phyloP scores from a whole-genome alignment of 2,329 filamentous ascomycete species.

The Sporothrix brunneoviolacea region DNA sequence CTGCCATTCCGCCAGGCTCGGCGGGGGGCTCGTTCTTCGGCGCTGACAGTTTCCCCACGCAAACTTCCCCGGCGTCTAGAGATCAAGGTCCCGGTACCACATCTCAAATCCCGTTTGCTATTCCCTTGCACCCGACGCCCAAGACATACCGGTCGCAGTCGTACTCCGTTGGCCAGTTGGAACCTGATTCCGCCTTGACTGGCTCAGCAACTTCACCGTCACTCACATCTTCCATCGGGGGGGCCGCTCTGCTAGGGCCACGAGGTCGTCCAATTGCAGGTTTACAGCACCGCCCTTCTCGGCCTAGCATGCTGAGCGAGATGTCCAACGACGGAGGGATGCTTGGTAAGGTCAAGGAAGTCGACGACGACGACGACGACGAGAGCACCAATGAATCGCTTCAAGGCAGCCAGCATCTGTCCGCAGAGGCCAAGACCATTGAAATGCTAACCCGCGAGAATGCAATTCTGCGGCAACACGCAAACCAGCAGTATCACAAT shows the following conservation, averaged over 20 bases:
- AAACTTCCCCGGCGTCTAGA: constrained; percentile 45
- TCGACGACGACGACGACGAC: constrained; percentile 58
- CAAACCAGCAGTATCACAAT: constrained; percentile 45
- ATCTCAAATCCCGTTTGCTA: constrained; percentile 73
- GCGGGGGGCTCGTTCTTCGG: constrained; percentile 42
- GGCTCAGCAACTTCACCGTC: constrained; percentile 16
- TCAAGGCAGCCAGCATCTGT: constrained; percentile 45
- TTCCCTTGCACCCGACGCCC: constrained; percentile 80
- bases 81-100: constrained; percentile 43
- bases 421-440: constrained; percentile 54
- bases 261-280: constrained; percentile 50
- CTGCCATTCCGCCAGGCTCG: constrained; percentile 43
- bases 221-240: constrained; percentile 33
- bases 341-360: constrained; percentile 63
- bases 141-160: constrained; percentile 95
- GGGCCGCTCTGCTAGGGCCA: constrained; percentile 44
- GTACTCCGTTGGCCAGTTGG: constrained; percentile 88
- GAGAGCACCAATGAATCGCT: constrained; percentile 50
- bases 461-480: constrained; percentile 52
- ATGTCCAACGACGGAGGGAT: constrained; percentile 58
- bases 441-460: constrained; percentile 58
- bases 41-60: constrained; percentile 37
- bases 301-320: constrained; percentile 68
- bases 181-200: constrained; percentile 49
- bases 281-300: constrained; percentile 74